Percentiles rank a stretch among this genome's conserved stretches.
Conservation (phyloP, 1,139 yeast species). For the Hemisphaericaspora xylofermentans region DNA sequence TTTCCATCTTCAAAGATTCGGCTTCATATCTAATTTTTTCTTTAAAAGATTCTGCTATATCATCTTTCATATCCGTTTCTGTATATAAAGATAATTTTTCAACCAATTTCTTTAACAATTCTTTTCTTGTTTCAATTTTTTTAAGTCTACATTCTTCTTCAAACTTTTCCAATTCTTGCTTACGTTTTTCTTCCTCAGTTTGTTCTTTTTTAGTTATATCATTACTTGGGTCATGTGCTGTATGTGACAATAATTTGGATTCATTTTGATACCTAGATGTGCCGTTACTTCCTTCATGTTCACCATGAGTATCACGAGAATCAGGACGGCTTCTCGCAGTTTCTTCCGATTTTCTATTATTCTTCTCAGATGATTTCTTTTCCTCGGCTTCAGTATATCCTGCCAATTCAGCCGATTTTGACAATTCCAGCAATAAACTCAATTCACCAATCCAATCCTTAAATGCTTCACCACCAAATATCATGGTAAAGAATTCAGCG, state of each 20-base stretch:
- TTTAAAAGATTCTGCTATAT: slow-evolving; percentile 66
- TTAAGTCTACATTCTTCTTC: slow-evolving; percentile 76
- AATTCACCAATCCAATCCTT: slow-evolving; percentile 79
- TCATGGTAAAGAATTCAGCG: slow-evolving; percentile 68
- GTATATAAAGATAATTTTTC: slow-evolving; percentile 74
- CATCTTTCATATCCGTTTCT: slow-evolving; percentile 74
- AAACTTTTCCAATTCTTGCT: slow-evolving; percentile 68
- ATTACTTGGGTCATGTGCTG: slow-evolving; percentile 23
- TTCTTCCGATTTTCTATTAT: background rate
- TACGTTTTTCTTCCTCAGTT: slow-evolving; percentile 42
- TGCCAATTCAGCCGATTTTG: slow-evolving; percentile 55
- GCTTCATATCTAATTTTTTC: slow-evolving; percentile 80
- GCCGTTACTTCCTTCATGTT: background rate
- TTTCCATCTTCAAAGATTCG: slow-evolving; percentile 85
- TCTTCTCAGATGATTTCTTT: slow-evolving; percentile 5
- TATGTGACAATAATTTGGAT: slow-evolving; percentile 10
- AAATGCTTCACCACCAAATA: slow-evolving; percentile 87
- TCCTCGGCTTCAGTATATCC: slow-evolving; percentile 39
- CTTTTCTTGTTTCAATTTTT: slow-evolving; percentile 70
- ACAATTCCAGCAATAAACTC: slow-evolving; percentile 57
- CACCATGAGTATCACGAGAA: too few species aligned
- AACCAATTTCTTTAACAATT: slow-evolving; percentile 61
- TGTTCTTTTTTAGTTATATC: slow-evolving; percentile 34
- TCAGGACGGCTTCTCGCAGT: too few species aligned
- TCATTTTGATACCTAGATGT: background rate